phyloP scores from a whole-genome alignment of 2,329 filamentous ascomycete species.

The Trichoderma sp. region DNA sequence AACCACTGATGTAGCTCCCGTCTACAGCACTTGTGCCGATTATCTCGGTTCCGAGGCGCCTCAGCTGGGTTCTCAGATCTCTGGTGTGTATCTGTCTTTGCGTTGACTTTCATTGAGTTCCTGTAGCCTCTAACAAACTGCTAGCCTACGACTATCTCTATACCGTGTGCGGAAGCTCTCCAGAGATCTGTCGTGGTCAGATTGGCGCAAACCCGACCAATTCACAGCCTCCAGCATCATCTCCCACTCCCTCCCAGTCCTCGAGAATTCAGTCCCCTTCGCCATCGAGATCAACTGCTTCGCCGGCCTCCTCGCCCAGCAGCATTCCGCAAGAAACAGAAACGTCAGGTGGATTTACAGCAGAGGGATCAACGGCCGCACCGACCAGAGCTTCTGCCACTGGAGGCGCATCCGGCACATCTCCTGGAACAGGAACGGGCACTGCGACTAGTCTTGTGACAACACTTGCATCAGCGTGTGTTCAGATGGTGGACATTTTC shows the following conservation, averaged over 20 bases:
- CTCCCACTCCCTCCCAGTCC: background rate
- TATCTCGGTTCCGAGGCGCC: constrained; percentile 30
- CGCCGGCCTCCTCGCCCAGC: constrained; percentile 8
- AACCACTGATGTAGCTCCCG: constrained; percentile 24
- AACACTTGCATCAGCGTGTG: constrained; percentile 27
- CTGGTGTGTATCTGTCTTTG: constrained; percentile 25
- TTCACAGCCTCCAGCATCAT: background rate
- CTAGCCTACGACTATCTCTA: constrained; percentile 31
- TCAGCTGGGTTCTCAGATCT: constrained; percentile 25
- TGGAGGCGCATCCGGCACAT: background rate
- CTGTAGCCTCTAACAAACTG: background rate
- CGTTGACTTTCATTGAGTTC: background rate
- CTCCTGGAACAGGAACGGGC: background rate
- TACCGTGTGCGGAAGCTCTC: constrained; percentile 23
- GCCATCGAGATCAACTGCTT: background rate
- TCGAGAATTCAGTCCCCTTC: background rate
- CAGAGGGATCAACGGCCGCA: background rate
- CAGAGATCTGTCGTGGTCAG: background rate
- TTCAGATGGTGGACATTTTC: constrained; percentile 30
- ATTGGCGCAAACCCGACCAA: background rate
- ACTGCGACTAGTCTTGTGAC: background rate
- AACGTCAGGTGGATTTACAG: background rate
- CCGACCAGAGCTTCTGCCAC: background rate
- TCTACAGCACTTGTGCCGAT: constrained; percentile 32
- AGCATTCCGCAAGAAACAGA: background rate